These are phyloP conservation scores for Oryza officinalis DNA, from an alignment of 176 grass and related monocot species.

Conservation along the genomic window DNA sequence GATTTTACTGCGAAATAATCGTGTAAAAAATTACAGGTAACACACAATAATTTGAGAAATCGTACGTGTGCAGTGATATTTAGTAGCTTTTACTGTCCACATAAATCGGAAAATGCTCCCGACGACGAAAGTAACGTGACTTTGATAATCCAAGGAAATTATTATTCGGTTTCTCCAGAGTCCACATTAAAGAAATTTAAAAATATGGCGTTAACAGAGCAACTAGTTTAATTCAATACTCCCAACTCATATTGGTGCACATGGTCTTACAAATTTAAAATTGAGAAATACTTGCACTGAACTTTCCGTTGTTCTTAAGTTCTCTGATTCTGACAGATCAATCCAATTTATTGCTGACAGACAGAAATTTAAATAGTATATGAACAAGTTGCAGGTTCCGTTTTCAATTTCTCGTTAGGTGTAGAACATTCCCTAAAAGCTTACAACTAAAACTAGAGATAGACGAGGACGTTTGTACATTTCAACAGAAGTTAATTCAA, in stretches of 20 bases:
- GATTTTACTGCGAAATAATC: neutral
- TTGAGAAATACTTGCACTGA: neutral
- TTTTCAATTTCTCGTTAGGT: neutral
- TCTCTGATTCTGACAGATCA: neutral
- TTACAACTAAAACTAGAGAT: neutral
- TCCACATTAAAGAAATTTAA: neutral
- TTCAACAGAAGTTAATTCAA: no score
- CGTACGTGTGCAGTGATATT: neutral
- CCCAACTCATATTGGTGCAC: no score
- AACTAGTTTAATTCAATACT: no score
- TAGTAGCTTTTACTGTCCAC: neutral
- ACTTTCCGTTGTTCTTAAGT: neutral
- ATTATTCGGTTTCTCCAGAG: neutral
- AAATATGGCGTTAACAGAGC: neutral
- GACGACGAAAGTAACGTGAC: neutral
- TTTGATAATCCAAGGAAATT: neutral
- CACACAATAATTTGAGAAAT: neutral
- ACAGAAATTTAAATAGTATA: no score
- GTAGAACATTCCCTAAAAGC: no score
- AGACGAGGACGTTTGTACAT: no score
- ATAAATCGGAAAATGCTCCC: neutral
- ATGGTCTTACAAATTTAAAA: no score
- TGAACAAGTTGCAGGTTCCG: neutral
- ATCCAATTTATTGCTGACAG: no score
- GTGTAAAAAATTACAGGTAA: neutral